phyloP scores from a whole-genome alignment of 1,284 basidiomycete species.

The Termitomyces sp. region DNA sequence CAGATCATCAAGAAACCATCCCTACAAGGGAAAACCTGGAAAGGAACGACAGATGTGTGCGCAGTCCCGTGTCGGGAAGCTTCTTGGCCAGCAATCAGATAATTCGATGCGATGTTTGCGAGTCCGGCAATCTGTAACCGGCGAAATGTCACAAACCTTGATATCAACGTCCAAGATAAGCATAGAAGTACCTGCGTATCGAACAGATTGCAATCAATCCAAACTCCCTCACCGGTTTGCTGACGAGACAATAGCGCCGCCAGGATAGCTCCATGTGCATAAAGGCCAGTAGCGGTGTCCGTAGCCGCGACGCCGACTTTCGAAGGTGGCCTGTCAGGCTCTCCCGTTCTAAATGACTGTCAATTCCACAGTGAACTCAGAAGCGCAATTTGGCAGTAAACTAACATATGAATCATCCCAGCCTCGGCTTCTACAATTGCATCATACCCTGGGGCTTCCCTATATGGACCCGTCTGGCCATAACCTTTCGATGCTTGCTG shows the following conservation, averaged over 20 bases:
- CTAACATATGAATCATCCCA: conserved; percentile 90
- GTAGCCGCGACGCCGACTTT: conserved; percentile 92
- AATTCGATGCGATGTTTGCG: conserved; percentile 92
- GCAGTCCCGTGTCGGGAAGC: conserved; percentile 87
- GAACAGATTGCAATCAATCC: conserved; percentile 89
- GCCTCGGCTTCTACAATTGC: conserved; percentile 90
- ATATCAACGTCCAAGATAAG: conserved; percentile 15
- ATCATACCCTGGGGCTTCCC: conserved; percentile 83
- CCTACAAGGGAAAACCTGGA: conserved; percentile 86
- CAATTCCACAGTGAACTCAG: background rate
- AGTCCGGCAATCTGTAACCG: conserved; percentile 74
- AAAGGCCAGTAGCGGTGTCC: conserved; percentile 90
- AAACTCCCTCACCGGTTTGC: conserved; percentile 83
- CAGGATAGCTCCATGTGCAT: conserved; percentile 90
- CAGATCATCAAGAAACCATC: conserved; percentile 94
- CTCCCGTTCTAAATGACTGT: conserved; percentile 68
- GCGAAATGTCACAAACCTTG: background rate
- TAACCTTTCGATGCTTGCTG: conserved; percentile 58
- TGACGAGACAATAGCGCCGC: conserved; percentile 81
- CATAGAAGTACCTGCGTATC: conserved; percentile 64
- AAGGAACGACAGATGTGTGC: conserved; percentile 89
- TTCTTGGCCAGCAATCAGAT: conserved; percentile 83
- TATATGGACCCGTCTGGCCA: conserved; percentile 89
- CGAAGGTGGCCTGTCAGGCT: conserved; percentile 80
- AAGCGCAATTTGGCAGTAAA: conserved; percentile 12